Evolutionary conservation across 495 filamentous ascomycete species (phyloP), one percentile per base, ranked within the genome.

Genomic region (Glutinoglossum americanum): DNA sequence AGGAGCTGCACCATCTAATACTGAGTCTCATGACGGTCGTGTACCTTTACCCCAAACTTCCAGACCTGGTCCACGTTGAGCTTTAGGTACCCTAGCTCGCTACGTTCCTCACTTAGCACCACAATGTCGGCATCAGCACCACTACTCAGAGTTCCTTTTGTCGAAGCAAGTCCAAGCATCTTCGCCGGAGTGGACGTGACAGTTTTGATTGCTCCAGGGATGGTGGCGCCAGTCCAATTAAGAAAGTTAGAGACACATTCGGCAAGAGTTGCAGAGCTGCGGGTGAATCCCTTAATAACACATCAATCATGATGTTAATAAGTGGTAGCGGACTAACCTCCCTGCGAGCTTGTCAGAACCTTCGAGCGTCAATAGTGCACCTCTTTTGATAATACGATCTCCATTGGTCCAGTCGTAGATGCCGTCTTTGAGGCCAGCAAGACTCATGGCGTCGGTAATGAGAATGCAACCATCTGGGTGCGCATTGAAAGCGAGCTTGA

Each of bases 201-300:
- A 0, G 84, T 76, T 58, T 74, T 76, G 25, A 93, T 67, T 0
- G 80, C 83, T 63, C 79, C 72, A 0, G 82, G 76, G 11, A 87
- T 75, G 4, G 71, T 72, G 0, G 78, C 74, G 6, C 77, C 79
- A 0, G 80, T 76, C 82, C 82, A 89, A 56, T 74, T 76, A 44
- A 83, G 72, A 68, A 90, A 88, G 63, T 90, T 90, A 51, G 79
- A 82, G 33, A 89, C 79, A 64, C 87, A 93, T 63, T 87, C 83
- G 32, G 88, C 77, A 9, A 93, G 73, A 5, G 81, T 81, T 45
- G 81, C 77, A 0, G 81, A 81, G 61, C 79, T 81, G 9, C 67
- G 35, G 19, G 21, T 25, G 13, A 1, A 21, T 19, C 5, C n/a
- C n/a, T 45, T 45, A 45, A 13, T 10, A 45, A 21, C 17, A 45